These are phyloP conservation scores for Peziza echinospora DNA, from an alignment of 495 filamentous ascomycete genomes.

Conservation along the genomic window DNA sequence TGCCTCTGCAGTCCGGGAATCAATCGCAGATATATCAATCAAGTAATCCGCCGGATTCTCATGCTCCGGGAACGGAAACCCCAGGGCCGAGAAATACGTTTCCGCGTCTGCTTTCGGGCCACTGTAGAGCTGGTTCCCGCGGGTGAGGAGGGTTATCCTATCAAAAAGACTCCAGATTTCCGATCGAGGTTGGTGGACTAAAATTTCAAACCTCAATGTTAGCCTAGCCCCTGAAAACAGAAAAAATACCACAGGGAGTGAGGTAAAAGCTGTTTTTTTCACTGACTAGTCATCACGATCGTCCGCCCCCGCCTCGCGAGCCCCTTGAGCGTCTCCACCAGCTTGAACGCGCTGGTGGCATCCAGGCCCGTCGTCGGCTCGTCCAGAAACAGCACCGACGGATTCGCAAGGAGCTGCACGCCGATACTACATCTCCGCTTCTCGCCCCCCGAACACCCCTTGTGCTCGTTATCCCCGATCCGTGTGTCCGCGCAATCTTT, in stretches of 20 bases:
- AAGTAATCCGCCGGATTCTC: conserved; percentile 55
- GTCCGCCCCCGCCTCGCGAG: conserved; percentile 45
- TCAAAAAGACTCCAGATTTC: conserved; percentile 61
- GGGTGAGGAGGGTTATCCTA: conserved; percentile 38
- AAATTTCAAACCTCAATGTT: neutral
- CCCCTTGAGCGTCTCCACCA: conserved; percentile 43
- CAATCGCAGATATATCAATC: conserved; percentile 48
- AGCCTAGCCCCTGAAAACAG: neutral
- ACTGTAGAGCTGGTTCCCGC: conserved; percentile 42
- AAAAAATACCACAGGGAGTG: neutral
- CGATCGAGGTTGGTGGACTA: conserved; percentile 45
- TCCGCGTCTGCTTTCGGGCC: conserved; percentile 32
- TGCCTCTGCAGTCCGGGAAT: conserved; percentile 38
- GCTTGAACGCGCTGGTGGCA: conserved; percentile 52
- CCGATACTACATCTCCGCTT: conserved; percentile 53
- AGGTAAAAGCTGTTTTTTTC: no score
- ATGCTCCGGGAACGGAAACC: conserved; percentile 37
- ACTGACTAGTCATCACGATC: conserved; percentile 36
- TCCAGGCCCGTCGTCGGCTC: conserved; percentile 59
- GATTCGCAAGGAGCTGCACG: conserved; percentile 53
- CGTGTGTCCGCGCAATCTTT: conserved; percentile 53
- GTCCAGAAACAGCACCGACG: conserved; percentile 51
- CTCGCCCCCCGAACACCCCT: conserved; percentile 56
- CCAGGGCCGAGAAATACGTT: conserved; percentile 34
- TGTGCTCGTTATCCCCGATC: conserved; percentile 44